These are phyloP conservation scores for Oryza meridionalis DNA, from an alignment of 176 grass and related monocot species.

Conservation along the genomic window DNA sequence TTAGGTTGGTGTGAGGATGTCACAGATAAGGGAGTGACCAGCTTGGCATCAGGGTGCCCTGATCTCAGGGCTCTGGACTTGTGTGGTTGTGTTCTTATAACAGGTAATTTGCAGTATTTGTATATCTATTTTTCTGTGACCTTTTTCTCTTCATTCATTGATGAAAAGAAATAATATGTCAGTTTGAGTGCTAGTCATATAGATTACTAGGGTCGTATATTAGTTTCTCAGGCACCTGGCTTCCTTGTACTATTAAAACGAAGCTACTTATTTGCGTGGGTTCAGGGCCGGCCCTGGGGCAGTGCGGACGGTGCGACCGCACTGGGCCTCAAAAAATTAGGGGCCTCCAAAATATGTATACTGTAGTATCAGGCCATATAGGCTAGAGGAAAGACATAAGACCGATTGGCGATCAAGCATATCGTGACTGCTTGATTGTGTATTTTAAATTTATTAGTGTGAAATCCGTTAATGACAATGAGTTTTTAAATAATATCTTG, in stretches of 20 bases:
- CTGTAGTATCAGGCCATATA: no score
- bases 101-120: constrained; percentile 51
- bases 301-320: no score
- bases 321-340: no score
- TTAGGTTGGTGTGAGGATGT: constrained; percentile 81
- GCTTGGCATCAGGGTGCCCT: constrained; percentile 80
- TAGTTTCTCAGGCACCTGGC: constrained; percentile 2
- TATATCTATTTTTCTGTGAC: neutral
- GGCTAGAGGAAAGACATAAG: no score
- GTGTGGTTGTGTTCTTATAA: constrained; percentile 87
- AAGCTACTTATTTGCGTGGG: neutral
- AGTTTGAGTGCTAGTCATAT: neutral
- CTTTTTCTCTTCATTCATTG: neutral
- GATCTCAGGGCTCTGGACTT: constrained; percentile 80
- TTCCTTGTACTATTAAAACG: neutral
- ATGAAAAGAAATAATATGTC: neutral
- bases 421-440: no score
- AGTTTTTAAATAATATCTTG: no score
- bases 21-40: constrained; percentile 70
- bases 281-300: no score
- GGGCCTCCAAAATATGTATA: no score
- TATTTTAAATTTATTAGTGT: no score
- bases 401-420: no score
- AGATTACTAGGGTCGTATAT: neutral
- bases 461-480: no score